These are phyloP conservation scores for Endocladia muricata DNA, from an alignment of 31 red algal genomes.

Conservation along the genomic window DNA sequence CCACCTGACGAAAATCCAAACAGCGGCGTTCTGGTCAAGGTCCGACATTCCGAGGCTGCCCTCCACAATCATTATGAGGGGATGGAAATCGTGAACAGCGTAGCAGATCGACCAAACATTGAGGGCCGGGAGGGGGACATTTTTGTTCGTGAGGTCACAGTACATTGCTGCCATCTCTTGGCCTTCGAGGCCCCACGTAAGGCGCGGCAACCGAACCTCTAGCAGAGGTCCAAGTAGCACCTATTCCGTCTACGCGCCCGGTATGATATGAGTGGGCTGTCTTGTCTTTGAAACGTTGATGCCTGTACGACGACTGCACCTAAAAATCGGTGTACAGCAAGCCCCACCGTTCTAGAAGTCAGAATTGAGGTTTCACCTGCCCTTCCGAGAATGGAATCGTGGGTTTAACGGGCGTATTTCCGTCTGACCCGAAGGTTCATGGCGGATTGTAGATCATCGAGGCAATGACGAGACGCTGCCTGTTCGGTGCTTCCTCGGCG, in stretches of 20 bases:
- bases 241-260: constrained; percentile 33
- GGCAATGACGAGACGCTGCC: not conserved
- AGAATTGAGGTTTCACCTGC: not conserved
- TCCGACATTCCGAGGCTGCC: too few species aligned
- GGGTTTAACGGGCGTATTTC: not conserved
- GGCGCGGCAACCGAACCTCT: constrained; percentile 9
- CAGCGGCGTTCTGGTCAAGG: too few species aligned
- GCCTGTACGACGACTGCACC: not conserved
- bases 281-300: not conserved
- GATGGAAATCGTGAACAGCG: too few species aligned
- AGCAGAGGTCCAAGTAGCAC: constrained; percentile 4
- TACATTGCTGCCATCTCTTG: constrained; percentile 11
- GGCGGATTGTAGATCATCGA: too few species aligned
- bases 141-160: constrained; percentile 22
- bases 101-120: too few species aligned
- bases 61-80: too few species aligned
- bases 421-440: not conserved
- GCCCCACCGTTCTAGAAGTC: not conserved
- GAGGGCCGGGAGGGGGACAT: too few species aligned
- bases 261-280: constrained; percentile 20
- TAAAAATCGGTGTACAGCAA: not conserved
- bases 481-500: not conserved
- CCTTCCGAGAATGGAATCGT: not conserved
- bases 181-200: constrained; percentile 20
- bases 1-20: too few species aligned